Percentiles rank a stretch among this genome's conserved stretches.
Conservation (phyloP, 441 rosid genomes). For the Erodium moschatum region DNA sequence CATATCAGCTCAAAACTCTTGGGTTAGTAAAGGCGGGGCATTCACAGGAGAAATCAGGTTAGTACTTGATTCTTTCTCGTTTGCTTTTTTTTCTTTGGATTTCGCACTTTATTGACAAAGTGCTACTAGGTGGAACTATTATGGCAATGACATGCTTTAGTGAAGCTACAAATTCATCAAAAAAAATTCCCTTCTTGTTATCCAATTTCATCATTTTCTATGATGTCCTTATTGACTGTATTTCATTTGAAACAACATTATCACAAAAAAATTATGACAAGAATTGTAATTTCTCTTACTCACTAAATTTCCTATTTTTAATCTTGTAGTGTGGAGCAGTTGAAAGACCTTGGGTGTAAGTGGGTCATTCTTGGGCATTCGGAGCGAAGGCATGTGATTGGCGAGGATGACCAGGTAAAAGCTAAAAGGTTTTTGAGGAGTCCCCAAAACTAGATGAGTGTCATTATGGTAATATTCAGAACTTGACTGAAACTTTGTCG, state of each 20-base stretch:
- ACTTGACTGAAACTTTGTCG: slow-evolving; percentile 20
- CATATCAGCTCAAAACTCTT: slow-evolving; percentile 81
- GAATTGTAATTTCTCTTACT: background rate
- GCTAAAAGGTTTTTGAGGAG: slow-evolving; percentile 8
- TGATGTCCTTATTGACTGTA: background rate
- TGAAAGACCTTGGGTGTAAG: slow-evolving; percentile 85
- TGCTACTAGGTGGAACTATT: too few relatives aligned
- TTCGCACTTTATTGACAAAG: too few relatives aligned
- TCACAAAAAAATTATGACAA: background rate
- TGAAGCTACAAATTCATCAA: too few relatives aligned
- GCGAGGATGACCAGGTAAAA: slow-evolving; percentile 75
- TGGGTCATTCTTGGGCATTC: slow-evolving; percentile 98
- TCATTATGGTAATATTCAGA: background rate
- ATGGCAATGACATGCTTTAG: too few relatives aligned
- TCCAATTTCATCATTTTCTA: too few relatives aligned
- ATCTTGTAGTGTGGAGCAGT: slow-evolving; percentile 66
- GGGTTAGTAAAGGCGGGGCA: slow-evolving; percentile 94
- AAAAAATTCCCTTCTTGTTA: too few relatives aligned
- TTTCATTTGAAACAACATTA: background rate
- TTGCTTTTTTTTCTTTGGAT: background rate
- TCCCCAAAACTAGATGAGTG: slow-evolving; percentile 1
- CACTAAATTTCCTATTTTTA: slow-evolving; percentile 3
- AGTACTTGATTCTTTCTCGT: slow-evolving; percentile 12
- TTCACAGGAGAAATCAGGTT: slow-evolving; percentile 97
- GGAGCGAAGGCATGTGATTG: slow-evolving; percentile 82